Conservation (phyloP, 2,329 filamentous ascomycete genomes). For the Tolypocladium tundrense region DNA sequence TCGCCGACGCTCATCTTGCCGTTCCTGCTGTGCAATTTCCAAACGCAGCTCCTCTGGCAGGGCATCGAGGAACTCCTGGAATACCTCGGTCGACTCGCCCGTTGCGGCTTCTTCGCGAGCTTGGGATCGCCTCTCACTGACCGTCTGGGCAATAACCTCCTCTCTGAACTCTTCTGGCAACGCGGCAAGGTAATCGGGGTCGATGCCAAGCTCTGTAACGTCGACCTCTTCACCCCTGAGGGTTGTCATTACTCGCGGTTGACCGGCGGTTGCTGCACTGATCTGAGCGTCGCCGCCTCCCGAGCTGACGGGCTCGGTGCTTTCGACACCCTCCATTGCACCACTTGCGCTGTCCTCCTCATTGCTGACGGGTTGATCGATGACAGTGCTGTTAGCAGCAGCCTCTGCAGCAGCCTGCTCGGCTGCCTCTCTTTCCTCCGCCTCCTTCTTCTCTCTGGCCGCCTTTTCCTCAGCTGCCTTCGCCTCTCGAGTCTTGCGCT, state of each 20-base stretch:
- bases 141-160: constrained; percentile 86
- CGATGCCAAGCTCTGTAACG: constrained; percentile 89
- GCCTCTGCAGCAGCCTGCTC: constrained; percentile 49
- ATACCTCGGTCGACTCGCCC: constrained; percentile 74
- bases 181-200: constrained; percentile 89
- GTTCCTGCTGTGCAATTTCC: constrained; percentile 86
- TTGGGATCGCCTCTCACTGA: constrained; percentile 72
- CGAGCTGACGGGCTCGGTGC: constrained; percentile 25
- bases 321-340: constrained; percentile 74
- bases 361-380: constrained; percentile 2
- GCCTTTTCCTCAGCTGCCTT: constrained; percentile 61
- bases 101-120: constrained; percentile 56
- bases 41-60: constrained; percentile 81
- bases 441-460: constrained; percentile 57
- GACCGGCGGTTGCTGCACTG: constrained; percentile 8
- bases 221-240: constrained; percentile 83
- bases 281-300: constrained; percentile 17
- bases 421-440: constrained; percentile 54
- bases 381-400: constrained; percentile 24
- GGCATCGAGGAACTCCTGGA: constrained; percentile 87
- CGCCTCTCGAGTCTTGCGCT: constrained; percentile 56
- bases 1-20: constrained; percentile 75
- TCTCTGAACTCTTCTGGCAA: constrained; percentile 94
- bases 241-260: constrained; percentile 61
- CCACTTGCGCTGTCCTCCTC: constrained; percentile 12